These are phyloP conservation scores for Carex cristatella DNA, from an alignment of 176 grass and related monocot genomes.

Conservation along the genomic window DNA sequence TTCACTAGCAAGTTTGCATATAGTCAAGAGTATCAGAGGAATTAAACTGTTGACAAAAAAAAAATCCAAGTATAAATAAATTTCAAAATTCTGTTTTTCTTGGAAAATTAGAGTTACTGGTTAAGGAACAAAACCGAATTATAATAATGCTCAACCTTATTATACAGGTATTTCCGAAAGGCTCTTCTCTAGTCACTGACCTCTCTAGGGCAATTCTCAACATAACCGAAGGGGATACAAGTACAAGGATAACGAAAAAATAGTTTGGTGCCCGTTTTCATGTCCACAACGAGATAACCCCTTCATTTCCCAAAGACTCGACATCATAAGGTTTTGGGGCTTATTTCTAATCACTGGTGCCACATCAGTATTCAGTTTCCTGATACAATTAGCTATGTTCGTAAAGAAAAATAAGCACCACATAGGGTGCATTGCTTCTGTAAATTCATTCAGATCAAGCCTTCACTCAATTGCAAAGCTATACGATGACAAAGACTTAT, in stretches of 20 bases:
- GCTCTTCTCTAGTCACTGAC: slow-evolving; percentile 26
- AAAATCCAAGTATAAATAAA: not conserved
- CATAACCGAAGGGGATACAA: slow-evolving; percentile 37
- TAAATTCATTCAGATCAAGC: not conserved
- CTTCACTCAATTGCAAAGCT: slow-evolving; percentile 12
- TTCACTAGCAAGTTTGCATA: not conserved
- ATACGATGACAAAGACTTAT: slow-evolving; percentile 15
- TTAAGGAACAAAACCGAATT: not conserved
- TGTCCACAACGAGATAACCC: slow-evolving; percentile 16
- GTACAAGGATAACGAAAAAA: slow-evolving; percentile 37
- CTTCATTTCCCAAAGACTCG: slow-evolving; percentile 28
- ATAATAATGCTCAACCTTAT: not conserved
- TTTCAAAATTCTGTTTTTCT: not conserved
- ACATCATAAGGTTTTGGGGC: slow-evolving; percentile 30
- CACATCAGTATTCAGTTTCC: slow-evolving; percentile 10
- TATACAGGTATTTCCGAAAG: slow-evolving; percentile 35
- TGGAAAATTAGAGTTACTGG: too few species aligned
- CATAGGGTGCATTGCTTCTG: not conserved
- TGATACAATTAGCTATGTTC: slow-evolving; percentile 12
- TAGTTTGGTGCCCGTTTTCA: slow-evolving; percentile 26
- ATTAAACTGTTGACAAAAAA: not conserved
- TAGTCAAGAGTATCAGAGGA: not conserved
- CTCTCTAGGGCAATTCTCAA: slow-evolving; percentile 50
- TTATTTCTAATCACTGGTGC: slow-evolving; percentile 35
- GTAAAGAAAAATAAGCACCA: not conserved